A percentile compares a stretch with the other conserved stretches of the same genome.
Conservation (phyloP, 768 basidiomycete species). For the Lactarius sanguifluus region DNA sequence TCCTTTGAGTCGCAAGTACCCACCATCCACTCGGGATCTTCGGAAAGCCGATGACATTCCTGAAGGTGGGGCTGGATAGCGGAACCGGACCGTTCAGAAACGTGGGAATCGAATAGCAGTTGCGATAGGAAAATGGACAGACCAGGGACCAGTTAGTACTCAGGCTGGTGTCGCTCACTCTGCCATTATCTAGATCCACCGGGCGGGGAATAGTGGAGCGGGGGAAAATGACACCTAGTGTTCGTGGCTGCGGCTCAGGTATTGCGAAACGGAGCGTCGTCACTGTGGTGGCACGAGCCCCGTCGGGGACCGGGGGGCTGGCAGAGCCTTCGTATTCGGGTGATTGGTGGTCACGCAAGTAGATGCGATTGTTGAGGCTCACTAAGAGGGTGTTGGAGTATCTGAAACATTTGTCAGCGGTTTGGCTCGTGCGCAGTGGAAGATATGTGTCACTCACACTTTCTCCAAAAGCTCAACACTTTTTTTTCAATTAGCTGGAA, state of each 20-base stretch:
- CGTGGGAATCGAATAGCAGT: neutral
- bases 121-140: neutral
- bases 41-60: neutral
- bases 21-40: neutral
- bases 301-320: neutral
- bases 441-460: neutral
- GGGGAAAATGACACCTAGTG: neutral
- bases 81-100: neutral
- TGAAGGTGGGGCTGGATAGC: neutral
- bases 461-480: neutral
- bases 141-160: neutral
- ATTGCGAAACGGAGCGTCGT: neutral
- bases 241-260: neutral
- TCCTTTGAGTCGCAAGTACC: neutral
- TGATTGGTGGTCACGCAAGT: neutral
- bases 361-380: slow-evolving; percentile 2
- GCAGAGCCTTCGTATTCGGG: neutral
- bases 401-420: neutral
- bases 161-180: neutral
- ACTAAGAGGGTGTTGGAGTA: neutral
- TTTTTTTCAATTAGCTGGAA: neutral
- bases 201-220: neutral
- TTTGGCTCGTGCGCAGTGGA: neutral
- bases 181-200: neutral
- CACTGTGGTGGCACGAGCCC: neutral